phyloP scores from a whole-genome alignment of 2,329 filamentous ascomycete genomes.

The Aspergillus flavus region DNA sequence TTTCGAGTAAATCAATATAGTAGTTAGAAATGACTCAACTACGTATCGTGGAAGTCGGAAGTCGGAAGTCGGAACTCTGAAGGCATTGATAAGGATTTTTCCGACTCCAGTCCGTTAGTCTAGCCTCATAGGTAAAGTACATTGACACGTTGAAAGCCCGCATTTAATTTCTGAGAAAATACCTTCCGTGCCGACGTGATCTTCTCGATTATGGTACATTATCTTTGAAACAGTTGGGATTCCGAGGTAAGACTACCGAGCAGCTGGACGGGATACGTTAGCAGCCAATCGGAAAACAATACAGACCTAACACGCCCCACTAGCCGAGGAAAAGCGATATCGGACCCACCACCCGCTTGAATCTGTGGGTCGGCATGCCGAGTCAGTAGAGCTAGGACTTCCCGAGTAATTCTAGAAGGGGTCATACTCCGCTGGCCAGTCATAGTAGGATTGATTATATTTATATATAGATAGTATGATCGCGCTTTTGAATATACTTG shows the following conservation, averaged over 20 bases:
- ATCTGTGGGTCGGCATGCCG: slow-evolving; percentile 1
- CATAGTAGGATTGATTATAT: background rate
- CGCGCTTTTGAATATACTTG: background rate
- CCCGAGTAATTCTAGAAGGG: background rate
- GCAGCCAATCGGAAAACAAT: too few species aligned
- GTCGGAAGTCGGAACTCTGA: background rate
- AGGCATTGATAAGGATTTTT: background rate
- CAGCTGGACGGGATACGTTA: too few species aligned
- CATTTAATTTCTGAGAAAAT: background rate
- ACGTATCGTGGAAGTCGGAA: background rate
- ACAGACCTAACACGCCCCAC: background rate
- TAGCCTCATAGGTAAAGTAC: background rate
- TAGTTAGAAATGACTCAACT: background rate
- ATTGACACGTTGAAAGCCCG: background rate
- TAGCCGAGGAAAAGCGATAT: background rate
- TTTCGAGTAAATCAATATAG: too few species aligned
- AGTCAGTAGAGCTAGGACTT: background rate
- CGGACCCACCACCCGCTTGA: background rate
- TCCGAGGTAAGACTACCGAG: background rate
- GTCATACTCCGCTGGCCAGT: background rate
- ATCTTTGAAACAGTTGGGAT: background rate
- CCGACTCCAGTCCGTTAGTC: background rate
- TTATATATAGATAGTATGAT: background rate
- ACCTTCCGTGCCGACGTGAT: background rate
- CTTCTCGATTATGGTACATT: background rate